Percentiles rank a stretch among this genome's conserved stretches.
Conservation (phyloP, 371 early-diverging fungal genomes). For the Actinomortierella ambigua region DNA sequence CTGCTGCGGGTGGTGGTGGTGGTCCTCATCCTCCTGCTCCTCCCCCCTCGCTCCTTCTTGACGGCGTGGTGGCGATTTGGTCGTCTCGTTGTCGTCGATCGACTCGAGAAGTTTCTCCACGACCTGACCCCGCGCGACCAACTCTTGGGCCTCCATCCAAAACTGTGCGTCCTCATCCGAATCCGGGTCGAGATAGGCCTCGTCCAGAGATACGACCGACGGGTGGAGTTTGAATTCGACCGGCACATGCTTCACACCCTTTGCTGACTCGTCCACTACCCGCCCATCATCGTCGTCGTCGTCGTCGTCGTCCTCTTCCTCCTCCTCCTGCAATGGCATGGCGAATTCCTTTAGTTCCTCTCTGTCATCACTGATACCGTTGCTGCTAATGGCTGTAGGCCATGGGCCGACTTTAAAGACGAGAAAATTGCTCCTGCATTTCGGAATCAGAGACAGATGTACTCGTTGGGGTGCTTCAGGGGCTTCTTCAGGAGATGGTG, state of each 20-base stretch:
- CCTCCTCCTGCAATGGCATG: no score
- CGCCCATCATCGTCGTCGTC: no score
- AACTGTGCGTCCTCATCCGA: constrained; percentile 43
- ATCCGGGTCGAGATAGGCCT: constrained; percentile 31
- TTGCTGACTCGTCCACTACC: no score
- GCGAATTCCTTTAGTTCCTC: no score
- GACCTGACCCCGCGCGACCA: constrained; percentile 20
- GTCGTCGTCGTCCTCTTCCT: no score
- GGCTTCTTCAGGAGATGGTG: background rate
- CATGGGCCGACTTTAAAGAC: constrained; percentile 10
- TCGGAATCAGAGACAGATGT: constrained; percentile 31
- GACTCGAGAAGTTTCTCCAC: constrained; percentile 15
- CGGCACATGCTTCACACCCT: no score
- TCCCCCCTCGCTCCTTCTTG: background rate
- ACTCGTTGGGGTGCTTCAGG: constrained; percentile 13
- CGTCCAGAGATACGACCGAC: constrained; percentile 20
- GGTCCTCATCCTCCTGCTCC: background rate
- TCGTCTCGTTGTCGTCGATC: constrained; percentile 1
- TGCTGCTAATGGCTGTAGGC: no score
- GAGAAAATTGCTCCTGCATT: constrained; percentile 37
- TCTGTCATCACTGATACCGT: no score
- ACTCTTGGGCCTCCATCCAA: constrained; percentile 39
- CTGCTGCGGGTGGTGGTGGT: no score
- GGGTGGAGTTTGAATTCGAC: constrained; percentile 38
- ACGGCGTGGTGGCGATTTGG: background rate